A percentile compares a stretch with the other conserved stretches of the same genome.
Evolutionary conservation across 805 yeast genomes (phyloP).

Genomic region (Candida xiaguanensis): DNA sequence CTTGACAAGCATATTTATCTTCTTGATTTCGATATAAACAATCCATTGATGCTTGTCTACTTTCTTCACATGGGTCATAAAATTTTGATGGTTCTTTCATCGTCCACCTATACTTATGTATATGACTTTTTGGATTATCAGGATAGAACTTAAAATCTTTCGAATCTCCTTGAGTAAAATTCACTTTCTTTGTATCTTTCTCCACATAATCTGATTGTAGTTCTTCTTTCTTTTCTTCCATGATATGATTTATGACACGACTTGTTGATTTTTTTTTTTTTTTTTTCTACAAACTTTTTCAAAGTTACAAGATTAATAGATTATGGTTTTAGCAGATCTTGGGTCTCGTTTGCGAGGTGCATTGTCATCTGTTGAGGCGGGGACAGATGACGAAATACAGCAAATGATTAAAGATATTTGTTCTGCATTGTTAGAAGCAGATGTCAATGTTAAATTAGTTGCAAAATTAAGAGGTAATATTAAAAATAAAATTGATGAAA

Average conservation of each 20-base stretch:
- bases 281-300: constrained; percentile 1
- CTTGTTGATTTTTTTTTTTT: constrained; percentile 5
- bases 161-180: constrained; percentile 52
- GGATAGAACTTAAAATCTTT: constrained; percentile 72
- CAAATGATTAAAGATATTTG: constrained; percentile 81
- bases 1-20: constrained; percentile 59
- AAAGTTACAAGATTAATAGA: too few species aligned
- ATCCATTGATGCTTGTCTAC: constrained; percentile 79
- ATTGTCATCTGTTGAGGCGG: constrained; percentile 38
- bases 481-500: constrained; percentile 45
- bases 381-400: constrained; percentile 35
- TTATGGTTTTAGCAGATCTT: constrained; percentile 44
- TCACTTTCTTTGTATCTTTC: constrained; percentile 40
- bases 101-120: constrained; percentile 66
- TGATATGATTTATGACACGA: constrained; percentile 5
- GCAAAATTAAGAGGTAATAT: constrained; percentile 67
- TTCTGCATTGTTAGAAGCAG: constrained; percentile 88
- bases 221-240: constrained; percentile 1
- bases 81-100: constrained; percentile 77
- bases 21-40: constrained; percentile 79
- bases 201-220: constrained; percentile 21
- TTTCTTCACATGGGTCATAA: constrained; percentile 91
- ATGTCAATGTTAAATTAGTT: constrained; percentile 85
- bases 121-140: constrained; percentile 74
- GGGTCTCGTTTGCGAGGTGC: constrained; percentile 43